These are phyloP conservation scores for Coniochaeta pulveracea DNA, from an alignment of 2,329 filamentous ascomycete species.

Conservation along the genomic window DNA sequence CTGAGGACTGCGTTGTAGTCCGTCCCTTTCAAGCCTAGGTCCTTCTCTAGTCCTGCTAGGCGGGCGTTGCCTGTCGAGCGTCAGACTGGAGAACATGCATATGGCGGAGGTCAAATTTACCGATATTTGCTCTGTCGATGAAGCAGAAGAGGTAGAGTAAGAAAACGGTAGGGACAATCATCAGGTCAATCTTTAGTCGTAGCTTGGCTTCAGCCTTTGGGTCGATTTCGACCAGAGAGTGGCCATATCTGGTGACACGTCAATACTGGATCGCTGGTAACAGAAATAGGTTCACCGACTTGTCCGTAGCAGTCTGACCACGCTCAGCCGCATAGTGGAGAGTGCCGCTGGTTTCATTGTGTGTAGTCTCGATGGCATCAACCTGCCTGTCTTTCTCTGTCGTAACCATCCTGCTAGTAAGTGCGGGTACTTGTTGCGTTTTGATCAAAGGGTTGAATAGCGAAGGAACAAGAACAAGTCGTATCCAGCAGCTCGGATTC, in stretches of 20 bases:
- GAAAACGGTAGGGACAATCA: constrained; percentile 50
- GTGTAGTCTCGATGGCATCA: constrained; percentile 2
- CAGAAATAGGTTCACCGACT: constrained; percentile 17
- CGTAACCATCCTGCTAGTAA: too few species aligned
- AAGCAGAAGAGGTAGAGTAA: constrained; percentile 60
- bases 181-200: constrained; percentile 49
- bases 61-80: constrained; percentile 37
- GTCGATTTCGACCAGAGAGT: constrained; percentile 41
- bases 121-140: constrained; percentile 59
- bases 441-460: too few species aligned
- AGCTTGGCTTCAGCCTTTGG: constrained; percentile 42
- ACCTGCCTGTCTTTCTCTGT: too few species aligned
- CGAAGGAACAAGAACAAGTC: too few species aligned
- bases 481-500: too few species aligned
- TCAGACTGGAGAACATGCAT: neutral
- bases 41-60: constrained; percentile 42
- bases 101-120: constrained; percentile 22
- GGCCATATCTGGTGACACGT: constrained; percentile 32
- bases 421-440: too few species aligned
- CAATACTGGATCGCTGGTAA: too few species aligned
- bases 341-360: constrained; percentile 3
- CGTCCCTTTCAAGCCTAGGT: constrained; percentile 39
- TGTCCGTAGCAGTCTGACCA: constrained; percentile 33
- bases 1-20: constrained; percentile 51
- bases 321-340: constrained; percentile 23